Conservation (phyloP, 352 stramenopile genomes). For the Blastocystis sp. region DNA sequence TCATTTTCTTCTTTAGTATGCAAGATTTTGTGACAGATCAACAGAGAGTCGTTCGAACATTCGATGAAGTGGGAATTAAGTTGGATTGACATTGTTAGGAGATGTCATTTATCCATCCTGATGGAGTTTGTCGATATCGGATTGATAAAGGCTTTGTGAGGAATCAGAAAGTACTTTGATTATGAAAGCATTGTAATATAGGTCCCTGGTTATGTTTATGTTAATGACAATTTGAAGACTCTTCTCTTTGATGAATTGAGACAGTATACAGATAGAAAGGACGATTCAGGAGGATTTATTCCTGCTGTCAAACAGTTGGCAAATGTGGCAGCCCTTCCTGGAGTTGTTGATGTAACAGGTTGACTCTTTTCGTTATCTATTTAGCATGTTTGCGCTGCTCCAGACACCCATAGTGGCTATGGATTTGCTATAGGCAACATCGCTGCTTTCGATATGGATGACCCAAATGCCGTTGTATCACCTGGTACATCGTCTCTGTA, state of each 20-base stretch:
- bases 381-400: constrained; percentile 68
- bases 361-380: background rate
- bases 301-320: constrained; percentile 80
- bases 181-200: background rate
- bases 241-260: constrained; percentile 77
- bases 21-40: constrained; percentile 63
- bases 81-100: constrained; percentile 51
- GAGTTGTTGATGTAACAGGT: constrained; percentile 74
- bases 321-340: constrained; percentile 81
- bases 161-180: constrained; percentile 75
- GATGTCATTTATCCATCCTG: constrained; percentile 66
- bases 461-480: constrained; percentile 76
- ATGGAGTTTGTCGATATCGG: constrained; percentile 70
- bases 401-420: constrained; percentile 81
- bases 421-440: constrained; percentile 84
- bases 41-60: constrained; percentile 57
- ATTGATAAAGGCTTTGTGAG: constrained; percentile 78
- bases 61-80: constrained; percentile 33
- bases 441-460: constrained; percentile 80
- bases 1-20: constrained; percentile 9
- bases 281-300: constrained; percentile 74
- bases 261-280: constrained; percentile 69
- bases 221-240: constrained; percentile 75
- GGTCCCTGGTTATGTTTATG: constrained; percentile 76
- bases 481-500: constrained; percentile 70